phyloP scores from a whole-genome alignment of 129 eudicot genomes.

The Scalesia atractyloides region DNA sequence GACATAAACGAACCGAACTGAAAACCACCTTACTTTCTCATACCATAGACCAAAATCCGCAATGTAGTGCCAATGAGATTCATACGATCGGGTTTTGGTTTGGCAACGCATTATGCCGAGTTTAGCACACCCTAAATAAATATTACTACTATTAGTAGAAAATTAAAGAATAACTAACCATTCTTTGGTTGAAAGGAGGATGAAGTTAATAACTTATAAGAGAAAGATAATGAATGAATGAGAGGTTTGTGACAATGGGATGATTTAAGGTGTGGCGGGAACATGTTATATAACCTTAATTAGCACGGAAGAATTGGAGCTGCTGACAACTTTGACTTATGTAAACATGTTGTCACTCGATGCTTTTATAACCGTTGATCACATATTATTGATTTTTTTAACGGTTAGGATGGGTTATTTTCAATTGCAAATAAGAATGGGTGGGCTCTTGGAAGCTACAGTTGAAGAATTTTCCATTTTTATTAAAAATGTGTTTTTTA shows the following conservation, averaged over 20 bases:
- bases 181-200: conserved; percentile 4
- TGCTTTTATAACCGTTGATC: conserved; percentile 23
- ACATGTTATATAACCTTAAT: conserved; percentile 20
- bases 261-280: conserved; percentile 3
- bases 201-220: background rate
- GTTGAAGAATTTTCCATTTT: no score
- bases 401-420: conserved; percentile 18
- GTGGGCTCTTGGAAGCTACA: background rate
- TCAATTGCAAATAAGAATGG: background rate
- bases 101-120: background rate
- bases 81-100: background rate
- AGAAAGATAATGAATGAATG: conserved; percentile 7
- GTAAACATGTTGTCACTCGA: conserved; percentile 22
- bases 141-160: background rate
- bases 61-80: background rate
- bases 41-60: background rate
- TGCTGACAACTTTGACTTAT: conserved; percentile 10
- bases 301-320: background rate
- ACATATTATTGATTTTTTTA: background rate
- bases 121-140: background rate
- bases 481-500: no score
- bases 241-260: background rate
- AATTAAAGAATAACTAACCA: conserved; percentile 23
- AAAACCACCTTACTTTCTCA: background rate
- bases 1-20: background rate